Evolutionary conservation across 345 rosid species (phyloP).

Genomic region (Gossypium arboreum): DNA sequence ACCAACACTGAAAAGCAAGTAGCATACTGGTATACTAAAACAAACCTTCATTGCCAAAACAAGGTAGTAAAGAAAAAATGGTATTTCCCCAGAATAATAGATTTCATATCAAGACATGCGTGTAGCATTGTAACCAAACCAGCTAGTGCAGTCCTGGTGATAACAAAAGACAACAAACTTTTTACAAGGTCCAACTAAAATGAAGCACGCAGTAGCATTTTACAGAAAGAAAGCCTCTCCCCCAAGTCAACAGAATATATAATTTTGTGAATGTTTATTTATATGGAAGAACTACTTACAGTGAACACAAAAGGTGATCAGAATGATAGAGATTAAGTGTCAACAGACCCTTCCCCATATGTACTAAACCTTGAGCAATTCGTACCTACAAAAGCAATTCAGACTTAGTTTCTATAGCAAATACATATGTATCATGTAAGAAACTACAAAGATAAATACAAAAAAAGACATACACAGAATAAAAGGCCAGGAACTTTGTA

Average conservation of each 20-base stretch:
- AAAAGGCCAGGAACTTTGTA: conserved; percentile 87
- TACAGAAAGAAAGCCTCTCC: background rate
- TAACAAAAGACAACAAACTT: background rate
- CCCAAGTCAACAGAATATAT: background rate
- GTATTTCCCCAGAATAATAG: conserved; percentile 70
- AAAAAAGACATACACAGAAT: conserved; percentile 80
- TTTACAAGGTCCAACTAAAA: background rate
- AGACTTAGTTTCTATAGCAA: conserved; percentile 12
- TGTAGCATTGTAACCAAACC: conserved; percentile 74
- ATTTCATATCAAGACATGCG: conserved; percentile 89
- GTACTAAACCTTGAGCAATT: conserved; percentile 93
- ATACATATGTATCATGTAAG: background rate
- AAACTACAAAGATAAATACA: background rate
- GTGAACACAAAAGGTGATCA: conserved; percentile 80
- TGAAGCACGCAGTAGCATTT: background rate
- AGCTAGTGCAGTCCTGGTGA: conserved; percentile 77
- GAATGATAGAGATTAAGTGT: conserved; percentile 93
- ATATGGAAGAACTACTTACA: conserved; percentile 45
- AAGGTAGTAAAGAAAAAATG: conserved; percentile 85
- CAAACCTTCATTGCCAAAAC: conserved; percentile 96
- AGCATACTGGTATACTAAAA: background rate
- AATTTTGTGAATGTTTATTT: background rate
- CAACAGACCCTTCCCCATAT: conserved; percentile 89
- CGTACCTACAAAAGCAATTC: conserved; percentile 42
- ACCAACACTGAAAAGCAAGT: background rate